Conservation (phyloP, 2,329 filamentous ascomycete genomes). For the Cladobotryum protrusum region DNA sequence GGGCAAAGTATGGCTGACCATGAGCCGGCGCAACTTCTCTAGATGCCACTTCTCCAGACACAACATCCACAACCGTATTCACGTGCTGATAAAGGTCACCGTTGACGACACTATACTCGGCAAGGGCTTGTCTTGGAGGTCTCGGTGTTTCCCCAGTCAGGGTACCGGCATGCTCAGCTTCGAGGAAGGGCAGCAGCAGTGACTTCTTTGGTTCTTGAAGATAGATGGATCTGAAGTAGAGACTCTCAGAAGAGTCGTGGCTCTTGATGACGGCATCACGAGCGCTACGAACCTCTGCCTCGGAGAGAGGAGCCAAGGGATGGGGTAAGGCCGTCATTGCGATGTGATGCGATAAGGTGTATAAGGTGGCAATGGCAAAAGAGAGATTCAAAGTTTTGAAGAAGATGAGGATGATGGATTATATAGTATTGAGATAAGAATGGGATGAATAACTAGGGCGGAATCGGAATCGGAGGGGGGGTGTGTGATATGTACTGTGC, state of each 20-base stretch:
- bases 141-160: slow-evolving; percentile 36
- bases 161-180: slow-evolving; percentile 52
- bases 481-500: too few relatives aligned
- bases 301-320: slow-evolving; percentile 44
- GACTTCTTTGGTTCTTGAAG: slow-evolving; percentile 57
- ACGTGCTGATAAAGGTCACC: slow-evolving; percentile 26
- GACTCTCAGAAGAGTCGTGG: slow-evolving; percentile 15
- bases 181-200: slow-evolving; percentile 52
- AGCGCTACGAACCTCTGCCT: slow-evolving; percentile 43
- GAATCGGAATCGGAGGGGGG: too few relatives aligned
- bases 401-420: too few relatives aligned
- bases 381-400: neutral
- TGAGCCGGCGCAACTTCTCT: slow-evolving; percentile 19
- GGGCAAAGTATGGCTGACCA: slow-evolving; percentile 33
- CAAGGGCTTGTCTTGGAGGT: slow-evolving; percentile 40
- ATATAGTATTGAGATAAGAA: too few relatives aligned
- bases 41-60: slow-evolving; percentile 23
- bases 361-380: neutral
- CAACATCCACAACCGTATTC: slow-evolving; percentile 34
- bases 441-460: too few relatives aligned
- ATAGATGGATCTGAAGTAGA: slow-evolving; percentile 53
- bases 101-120: slow-evolving; percentile 38
- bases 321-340: slow-evolving; percentile 19
- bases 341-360: neutral
- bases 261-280: slow-evolving; percentile 38